These are phyloP conservation scores for Arthrobotrys sinensis DNA, from an alignment of 2,329 filamentous ascomycete genomes.

Conservation along the genomic window DNA sequence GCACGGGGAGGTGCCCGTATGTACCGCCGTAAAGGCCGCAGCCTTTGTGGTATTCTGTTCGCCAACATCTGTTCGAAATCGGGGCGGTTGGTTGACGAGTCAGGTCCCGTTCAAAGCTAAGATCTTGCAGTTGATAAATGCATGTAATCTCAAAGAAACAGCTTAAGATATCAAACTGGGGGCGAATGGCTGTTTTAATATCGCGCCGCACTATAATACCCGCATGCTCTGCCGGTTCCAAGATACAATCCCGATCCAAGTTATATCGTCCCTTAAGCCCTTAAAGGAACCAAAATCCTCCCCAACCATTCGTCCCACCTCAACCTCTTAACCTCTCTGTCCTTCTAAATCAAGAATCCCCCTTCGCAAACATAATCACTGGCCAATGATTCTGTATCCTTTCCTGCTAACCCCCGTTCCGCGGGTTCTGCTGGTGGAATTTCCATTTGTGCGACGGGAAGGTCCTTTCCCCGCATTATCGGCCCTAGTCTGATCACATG, in stretches of 20 bases:
- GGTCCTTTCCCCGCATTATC: conserved; percentile 44
- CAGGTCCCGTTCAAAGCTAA: background rate
- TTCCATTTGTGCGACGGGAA: conserved; percentile 6
- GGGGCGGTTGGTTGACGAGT: background rate
- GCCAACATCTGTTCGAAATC: conserved; percentile 21
- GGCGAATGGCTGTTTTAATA: background rate
- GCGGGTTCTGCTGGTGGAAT: no score
- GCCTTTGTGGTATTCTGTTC: conserved; percentile 27
- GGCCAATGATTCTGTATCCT: no score
- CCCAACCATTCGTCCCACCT: conserved; percentile 24
- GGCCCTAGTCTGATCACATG: conserved; percentile 37
- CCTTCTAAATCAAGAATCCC: conserved; percentile 45
- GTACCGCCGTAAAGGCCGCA: conserved; percentile 20
- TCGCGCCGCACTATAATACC: background rate
- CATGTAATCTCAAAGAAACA: background rate
- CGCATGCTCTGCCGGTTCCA: no score
- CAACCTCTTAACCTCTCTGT: conserved; percentile 1
- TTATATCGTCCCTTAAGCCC: background rate
- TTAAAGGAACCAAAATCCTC: background rate
- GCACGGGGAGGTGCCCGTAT: background rate
- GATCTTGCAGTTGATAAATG: background rate
- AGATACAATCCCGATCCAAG: conserved; percentile 7
- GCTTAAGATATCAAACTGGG: background rate
- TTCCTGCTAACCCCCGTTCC: no score
- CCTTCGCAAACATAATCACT: conserved; percentile 29